Conservation (phyloP, 2,329 filamentous ascomycete species). For the Colletotrichum siamense region DNA sequence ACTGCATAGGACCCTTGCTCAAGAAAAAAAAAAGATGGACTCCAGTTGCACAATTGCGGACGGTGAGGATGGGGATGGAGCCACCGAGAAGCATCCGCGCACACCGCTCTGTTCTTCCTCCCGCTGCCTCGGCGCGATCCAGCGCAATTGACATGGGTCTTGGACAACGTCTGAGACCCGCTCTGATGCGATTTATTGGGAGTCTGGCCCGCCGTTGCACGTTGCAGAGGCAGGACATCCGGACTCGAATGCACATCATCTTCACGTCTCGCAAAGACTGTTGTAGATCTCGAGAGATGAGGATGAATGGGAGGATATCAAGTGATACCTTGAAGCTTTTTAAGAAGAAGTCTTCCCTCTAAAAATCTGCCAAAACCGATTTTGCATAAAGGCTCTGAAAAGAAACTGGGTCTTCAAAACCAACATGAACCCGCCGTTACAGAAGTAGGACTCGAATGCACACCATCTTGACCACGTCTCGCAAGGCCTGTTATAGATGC, state of each 20-base stretch:
- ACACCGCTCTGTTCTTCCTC: conserved; percentile 10
- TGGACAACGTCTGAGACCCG: neutral
- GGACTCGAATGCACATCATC: neutral
- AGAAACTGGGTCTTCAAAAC: neutral
- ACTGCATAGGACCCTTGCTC: conserved; percentile 15
- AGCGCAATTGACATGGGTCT: neutral
- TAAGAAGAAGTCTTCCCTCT: too few species aligned
- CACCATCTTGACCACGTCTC: neutral
- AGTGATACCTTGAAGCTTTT: neutral
- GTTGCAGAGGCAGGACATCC: neutral
- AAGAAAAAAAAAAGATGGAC: neutral
- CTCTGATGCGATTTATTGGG: neutral
- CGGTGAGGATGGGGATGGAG: neutral
- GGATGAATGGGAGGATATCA: neutral
- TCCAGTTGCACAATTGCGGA: neutral
- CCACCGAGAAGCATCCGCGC: conserved; percentile 7
- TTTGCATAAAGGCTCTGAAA: too few species aligned
- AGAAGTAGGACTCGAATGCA: neutral
- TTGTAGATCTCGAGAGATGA: neutral
- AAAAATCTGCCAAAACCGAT: neutral
- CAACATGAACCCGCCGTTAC: neutral
- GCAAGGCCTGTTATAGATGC: too few species aligned
- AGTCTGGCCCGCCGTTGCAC: neutral
- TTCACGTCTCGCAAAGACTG: neutral
- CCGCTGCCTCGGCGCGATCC: neutral